A percentile compares a stretch with the other conserved stretches of the same genome.
These are phyloP conservation scores for Irpex sp. DNA, from an alignment of 1,284 basidiomycete genomes.

Conservation along the genomic window DNA sequence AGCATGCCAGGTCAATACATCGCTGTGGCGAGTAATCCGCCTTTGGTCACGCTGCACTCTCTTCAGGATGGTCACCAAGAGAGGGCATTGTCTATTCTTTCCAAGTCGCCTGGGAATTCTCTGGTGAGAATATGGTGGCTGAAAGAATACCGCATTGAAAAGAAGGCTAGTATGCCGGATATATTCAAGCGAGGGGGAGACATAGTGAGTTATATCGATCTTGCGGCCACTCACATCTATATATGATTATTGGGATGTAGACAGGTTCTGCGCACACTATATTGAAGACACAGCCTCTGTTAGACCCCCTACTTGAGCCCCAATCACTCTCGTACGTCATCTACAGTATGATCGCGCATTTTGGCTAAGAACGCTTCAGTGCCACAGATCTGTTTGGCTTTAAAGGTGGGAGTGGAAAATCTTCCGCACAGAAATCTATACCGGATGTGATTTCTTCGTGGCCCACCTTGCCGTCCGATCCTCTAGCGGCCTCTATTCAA, in stretches of 20 bases:
- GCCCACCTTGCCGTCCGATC: constrained; percentile 60
- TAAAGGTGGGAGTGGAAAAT: constrained; percentile 40
- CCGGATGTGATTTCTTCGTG: constrained; percentile 61
- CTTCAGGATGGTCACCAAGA: constrained; percentile 67
- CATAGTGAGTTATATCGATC: constrained; percentile 44
- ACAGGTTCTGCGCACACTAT: constrained; percentile 74
- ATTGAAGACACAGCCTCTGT: constrained; percentile 61
- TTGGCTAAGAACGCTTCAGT: constrained; percentile 33
- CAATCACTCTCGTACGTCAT: constrained; percentile 57
- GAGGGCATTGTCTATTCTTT: constrained; percentile 37
- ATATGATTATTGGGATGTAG: constrained; percentile 33
- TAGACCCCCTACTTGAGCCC: constrained; percentile 61
- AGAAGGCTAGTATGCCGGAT: constrained; percentile 56
- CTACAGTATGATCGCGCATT: neutral
- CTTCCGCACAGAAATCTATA: constrained; percentile 23
- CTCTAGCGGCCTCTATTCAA: constrained; percentile 55
- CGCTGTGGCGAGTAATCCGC: constrained; percentile 68
- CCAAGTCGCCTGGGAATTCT: constrained; percentile 14
- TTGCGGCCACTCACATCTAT: neutral
- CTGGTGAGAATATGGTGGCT: constrained; percentile 72
- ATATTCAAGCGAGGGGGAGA: constrained; percentile 66
- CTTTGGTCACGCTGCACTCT: constrained; percentile 66
- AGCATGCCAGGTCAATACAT: constrained; percentile 58
- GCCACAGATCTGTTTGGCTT: constrained; percentile 76
- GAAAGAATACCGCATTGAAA: constrained; percentile 39